These are phyloP conservation scores for Pestalotiopsis sp. DNA, from an alignment of 2,329 filamentous ascomycete species.

Conservation along the genomic window DNA sequence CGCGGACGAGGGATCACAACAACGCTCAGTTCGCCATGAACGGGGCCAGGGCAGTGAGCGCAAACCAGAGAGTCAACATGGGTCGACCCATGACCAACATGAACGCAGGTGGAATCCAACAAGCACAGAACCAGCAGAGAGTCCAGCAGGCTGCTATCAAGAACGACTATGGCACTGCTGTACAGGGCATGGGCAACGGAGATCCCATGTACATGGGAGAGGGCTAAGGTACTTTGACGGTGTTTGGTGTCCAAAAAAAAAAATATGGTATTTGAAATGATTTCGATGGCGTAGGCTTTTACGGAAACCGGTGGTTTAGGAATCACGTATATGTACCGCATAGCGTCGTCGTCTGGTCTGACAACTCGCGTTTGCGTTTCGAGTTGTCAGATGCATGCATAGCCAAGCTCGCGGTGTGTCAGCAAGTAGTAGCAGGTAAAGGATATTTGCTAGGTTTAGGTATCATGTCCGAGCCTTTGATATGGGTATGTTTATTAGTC, in stretches of 20 bases:
- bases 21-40: slow-evolving; percentile 47
- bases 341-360: background rate
- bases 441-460: too few relatives aligned
- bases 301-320: background rate
- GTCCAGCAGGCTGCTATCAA: slow-evolving; percentile 7
- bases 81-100: slow-evolving; percentile 50
- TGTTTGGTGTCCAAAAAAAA: background rate
- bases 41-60: slow-evolving; percentile 38
- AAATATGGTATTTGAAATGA: background rate
- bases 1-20: slow-evolving; percentile 39
- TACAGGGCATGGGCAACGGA: slow-evolving; percentile 46
- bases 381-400: background rate
- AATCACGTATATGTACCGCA: background rate
- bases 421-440: background rate
- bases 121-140: slow-evolving; percentile 32
- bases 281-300: background rate
- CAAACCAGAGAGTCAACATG: slow-evolving; percentile 41
- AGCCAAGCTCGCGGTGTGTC: background rate
- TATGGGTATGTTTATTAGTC: too few relatives aligned
- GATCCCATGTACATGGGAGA: slow-evolving; percentile 56
- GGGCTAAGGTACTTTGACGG: slow-evolving; percentile 22
- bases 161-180: slow-evolving; percentile 45
- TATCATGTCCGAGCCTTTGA: too few relatives aligned
- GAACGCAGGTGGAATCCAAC: slow-evolving; percentile 37
- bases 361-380: background rate